Percentiles rank a stretch among this genome's conserved stretches.
These are phyloP conservation scores for Rubus parviflorus DNA, from an alignment of 306 rosid genomes.

Conservation along the genomic window DNA sequence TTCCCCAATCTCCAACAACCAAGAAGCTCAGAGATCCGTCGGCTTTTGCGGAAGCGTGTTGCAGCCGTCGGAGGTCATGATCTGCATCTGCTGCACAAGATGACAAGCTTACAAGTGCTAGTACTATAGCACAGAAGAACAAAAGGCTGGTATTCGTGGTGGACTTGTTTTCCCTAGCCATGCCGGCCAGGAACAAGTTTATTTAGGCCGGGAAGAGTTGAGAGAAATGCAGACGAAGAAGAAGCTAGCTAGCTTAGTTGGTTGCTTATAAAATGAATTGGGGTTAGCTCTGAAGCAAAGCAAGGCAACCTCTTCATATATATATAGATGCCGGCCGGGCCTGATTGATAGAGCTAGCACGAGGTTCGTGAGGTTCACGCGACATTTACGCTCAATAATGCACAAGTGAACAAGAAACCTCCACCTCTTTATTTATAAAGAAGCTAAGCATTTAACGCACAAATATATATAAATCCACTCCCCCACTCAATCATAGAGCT, in stretches of 20 bases:
- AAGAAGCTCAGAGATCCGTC: conserved; percentile 47
- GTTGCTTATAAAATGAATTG: background rate
- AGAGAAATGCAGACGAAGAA: too few relatives aligned
- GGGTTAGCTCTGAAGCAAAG: background rate
- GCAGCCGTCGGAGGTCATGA: conserved; percentile 33
- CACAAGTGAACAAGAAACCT: background rate
- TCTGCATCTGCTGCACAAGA: conserved; percentile 1
- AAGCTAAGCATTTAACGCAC: background rate
- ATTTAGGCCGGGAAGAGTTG: background rate
- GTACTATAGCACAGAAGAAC: background rate
- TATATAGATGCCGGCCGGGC: background rate
- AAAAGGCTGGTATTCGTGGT: background rate
- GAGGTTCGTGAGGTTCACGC: background rate
- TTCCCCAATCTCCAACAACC: conserved; percentile 80
- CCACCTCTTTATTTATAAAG: background rate
- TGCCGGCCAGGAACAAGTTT: background rate
- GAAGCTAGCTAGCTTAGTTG: background rate
- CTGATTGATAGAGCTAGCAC: background rate
- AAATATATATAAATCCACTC: background rate
- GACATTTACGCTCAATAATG: background rate
- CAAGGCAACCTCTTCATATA: conserved; percentile 1
- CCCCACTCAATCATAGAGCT: background rate
- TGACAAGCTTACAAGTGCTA: background rate
- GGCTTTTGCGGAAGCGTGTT: conserved; percentile 23
- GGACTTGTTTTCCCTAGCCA: conserved; percentile 1